Evolutionary conservation across 2,329 filamentous ascomycete genomes (phyloP).

Genomic region (Fusarium pseudoanthophilum): DNA sequence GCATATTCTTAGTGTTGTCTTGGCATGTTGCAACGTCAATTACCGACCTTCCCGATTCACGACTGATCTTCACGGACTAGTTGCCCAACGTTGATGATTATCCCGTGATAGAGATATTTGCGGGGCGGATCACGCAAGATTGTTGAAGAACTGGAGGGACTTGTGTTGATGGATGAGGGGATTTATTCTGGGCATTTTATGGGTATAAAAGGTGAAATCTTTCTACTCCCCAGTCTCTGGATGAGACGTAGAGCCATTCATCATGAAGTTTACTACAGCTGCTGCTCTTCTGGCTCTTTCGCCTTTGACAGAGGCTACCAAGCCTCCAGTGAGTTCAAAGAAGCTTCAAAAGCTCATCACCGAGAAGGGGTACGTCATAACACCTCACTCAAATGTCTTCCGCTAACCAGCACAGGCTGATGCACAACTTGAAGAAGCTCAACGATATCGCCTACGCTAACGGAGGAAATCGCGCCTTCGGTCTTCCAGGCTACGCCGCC

Average conservation of each 20-base stretch:
- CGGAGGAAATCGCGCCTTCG: slow-evolving; percentile 48
- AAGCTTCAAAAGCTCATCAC: slow-evolving; percentile 43
- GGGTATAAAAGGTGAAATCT: too few species aligned
- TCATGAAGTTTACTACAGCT: slow-evolving; percentile 36
- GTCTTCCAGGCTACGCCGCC: slow-evolving; percentile 48
- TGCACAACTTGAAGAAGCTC: slow-evolving; percentile 43
- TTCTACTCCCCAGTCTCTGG: background rate
- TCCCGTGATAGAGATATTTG: slow-evolving; percentile 25
- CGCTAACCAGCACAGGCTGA: slow-evolving; percentile 25
- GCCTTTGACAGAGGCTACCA: slow-evolving; percentile 34
- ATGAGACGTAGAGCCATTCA: background rate
- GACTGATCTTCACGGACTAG: slow-evolving; percentile 26
- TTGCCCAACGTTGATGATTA: slow-evolving; percentile 22
- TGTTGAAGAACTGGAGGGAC: background rate
- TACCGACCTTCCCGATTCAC: slow-evolving; percentile 32
- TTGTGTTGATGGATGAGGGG: background rate
- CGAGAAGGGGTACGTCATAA: slow-evolving; percentile 28
- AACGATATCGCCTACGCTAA: slow-evolving; percentile 48
- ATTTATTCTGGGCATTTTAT: background rate
- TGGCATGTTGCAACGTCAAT: slow-evolving; percentile 33
- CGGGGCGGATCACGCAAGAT: slow-evolving; percentile 31
- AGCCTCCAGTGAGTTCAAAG: slow-evolving; percentile 35
- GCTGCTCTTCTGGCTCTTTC: slow-evolving; percentile 43
- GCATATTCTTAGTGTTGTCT: slow-evolving; percentile 33
- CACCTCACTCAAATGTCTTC: fast-evolving